Evolutionary conservation across 495 filamentous ascomycete genomes (phyloP).

Genomic region (Pseudevernia furfuracea): DNA sequence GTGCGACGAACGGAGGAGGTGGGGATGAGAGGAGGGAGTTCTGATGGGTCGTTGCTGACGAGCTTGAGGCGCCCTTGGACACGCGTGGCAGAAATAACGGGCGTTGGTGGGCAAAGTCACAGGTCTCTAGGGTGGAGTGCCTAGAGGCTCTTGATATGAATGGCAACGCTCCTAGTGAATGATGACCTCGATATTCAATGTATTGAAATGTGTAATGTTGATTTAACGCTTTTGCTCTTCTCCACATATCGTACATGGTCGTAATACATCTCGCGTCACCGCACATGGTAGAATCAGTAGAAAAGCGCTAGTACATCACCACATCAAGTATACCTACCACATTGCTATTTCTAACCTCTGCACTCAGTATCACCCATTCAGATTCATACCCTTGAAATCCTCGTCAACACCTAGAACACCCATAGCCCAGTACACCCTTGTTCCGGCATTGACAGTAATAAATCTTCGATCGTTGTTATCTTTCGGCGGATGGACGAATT

Average conservation of each 20-base stretch:
- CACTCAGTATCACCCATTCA: constrained; percentile 19
- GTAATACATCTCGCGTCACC: neutral
- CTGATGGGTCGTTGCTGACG: neutral
- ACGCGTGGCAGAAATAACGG: neutral
- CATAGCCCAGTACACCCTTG: constrained; percentile 49
- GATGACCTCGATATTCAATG: neutral
- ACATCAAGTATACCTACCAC: neutral
- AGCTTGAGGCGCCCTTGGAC: neutral
- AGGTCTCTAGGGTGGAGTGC: neutral
- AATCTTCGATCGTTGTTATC: constrained; percentile 45
- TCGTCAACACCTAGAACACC: constrained; percentile 52
- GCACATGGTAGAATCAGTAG: neutral
- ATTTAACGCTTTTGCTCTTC: neutral
- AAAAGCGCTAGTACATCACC: neutral
- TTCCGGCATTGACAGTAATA: constrained; percentile 37
- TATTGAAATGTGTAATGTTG: neutral
- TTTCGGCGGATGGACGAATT: constrained; percentile 23
- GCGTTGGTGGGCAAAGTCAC: neutral
- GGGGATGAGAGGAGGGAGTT: constrained; percentile 28
- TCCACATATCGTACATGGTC: neutral
- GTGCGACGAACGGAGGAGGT: constrained; percentile 59
- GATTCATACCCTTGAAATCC: constrained; percentile 42
- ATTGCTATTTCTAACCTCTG: neutral
- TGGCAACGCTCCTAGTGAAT: neutral
- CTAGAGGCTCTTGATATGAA: neutral